These are phyloP conservation scores for Hypoxylon sp. DNA, from an alignment of 2,329 filamentous ascomycete genomes.

Conservation along the genomic window DNA sequence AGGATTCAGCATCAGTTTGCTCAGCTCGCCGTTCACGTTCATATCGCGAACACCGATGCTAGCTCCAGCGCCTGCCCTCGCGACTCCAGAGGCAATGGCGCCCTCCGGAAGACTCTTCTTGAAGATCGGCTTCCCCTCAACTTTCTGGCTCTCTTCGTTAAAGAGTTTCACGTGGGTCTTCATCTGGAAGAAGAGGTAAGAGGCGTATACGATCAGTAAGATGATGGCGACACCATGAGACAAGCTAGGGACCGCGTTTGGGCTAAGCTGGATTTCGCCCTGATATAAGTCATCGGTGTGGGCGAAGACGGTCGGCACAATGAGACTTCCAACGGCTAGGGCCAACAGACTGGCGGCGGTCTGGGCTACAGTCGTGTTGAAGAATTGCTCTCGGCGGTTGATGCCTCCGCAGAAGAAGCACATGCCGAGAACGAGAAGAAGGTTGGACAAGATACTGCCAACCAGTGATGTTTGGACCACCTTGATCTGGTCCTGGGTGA, in stretches of 20 bases:
- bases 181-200: constrained; percentile 91
- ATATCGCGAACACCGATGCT: constrained; percentile 44
- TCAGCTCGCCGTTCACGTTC: constrained; percentile 61
- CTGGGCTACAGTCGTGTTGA: constrained; percentile 93
- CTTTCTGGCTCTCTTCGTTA: constrained; percentile 83
- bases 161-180: constrained; percentile 87
- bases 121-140: constrained; percentile 53
- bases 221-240: constrained; percentile 84
- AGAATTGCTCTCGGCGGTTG: constrained; percentile 83
- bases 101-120: constrained; percentile 44
- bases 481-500: constrained; percentile 78
- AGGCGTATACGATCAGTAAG: constrained; percentile 83
- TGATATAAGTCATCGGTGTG: constrained; percentile 60
- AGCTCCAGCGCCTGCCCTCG: constrained; percentile 38
- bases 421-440: constrained; percentile 90
- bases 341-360: constrained; percentile 86
- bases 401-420: constrained; percentile 91
- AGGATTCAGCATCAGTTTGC: constrained; percentile 59
- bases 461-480: constrained; percentile 95
- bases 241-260: constrained; percentile 70
- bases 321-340: constrained; percentile 82
- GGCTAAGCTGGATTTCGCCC: constrained; percentile 61
- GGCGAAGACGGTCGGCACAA: constrained; percentile 91
- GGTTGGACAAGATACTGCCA: constrained; percentile 90
- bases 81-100: constrained; percentile 47